Percentiles rank a stretch among this genome's conserved stretches.
Evolutionary conservation across 2,329 filamentous ascomycete species (phyloP).

Genomic region (Penicillium rolfsii): DNA sequence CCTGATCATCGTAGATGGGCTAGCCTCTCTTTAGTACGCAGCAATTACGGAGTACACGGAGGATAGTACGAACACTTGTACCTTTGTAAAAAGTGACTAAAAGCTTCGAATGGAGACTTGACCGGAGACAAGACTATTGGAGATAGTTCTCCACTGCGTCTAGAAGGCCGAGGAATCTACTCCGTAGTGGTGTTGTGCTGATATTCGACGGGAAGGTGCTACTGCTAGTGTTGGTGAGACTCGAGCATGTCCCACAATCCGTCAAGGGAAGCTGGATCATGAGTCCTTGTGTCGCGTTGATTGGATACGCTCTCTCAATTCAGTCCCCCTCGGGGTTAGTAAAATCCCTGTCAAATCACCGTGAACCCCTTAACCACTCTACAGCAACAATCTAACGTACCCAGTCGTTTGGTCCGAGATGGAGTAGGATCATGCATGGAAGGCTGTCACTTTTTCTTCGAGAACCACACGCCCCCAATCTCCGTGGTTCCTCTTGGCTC

Average conservation of each 20-base stretch:
- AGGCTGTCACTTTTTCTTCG: slow-evolving; percentile 31
- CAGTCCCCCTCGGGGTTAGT: slow-evolving; percentile 9
- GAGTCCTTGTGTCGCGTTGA: background rate
- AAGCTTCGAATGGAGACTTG: background rate
- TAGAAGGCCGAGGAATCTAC: background rate
- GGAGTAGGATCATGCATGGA: slow-evolving; percentile 28
- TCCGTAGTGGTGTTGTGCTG: background rate
- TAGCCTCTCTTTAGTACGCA: background rate
- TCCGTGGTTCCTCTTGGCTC: background rate
- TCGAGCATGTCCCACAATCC: background rate
- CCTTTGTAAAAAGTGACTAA: background rate
- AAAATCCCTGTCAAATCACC: background rate
- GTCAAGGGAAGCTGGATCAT: background rate
- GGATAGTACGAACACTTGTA: background rate
- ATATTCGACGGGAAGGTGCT: background rate
- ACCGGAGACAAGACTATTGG: background rate
- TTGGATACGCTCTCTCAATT: slow-evolving; percentile 2
- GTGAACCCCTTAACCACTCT: background rate
- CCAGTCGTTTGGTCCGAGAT: slow-evolving; percentile 3
- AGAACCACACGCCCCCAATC: slow-evolving; percentile 15
- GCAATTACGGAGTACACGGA: slow-evolving; percentile 4
- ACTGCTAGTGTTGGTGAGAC: background rate
- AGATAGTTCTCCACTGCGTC: slow-evolving; percentile 2
- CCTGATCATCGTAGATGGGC: background rate
- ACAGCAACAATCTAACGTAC: background rate